Conservation (phyloP, 176 grass and related monocot genomes). For the Thalia dealbata region DNA sequence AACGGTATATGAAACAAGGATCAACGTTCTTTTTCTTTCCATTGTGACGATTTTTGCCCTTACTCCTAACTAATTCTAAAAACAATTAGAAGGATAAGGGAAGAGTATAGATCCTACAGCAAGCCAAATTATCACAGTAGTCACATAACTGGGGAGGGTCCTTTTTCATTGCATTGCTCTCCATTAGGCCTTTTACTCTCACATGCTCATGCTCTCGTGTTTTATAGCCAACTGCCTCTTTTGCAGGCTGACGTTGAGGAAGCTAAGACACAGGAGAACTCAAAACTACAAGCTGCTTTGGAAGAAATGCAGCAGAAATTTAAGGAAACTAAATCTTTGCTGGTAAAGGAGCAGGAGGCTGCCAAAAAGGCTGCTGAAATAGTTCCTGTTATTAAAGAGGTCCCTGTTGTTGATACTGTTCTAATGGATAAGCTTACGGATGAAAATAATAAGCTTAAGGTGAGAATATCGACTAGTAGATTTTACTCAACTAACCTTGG, state of each 20-base stretch:
- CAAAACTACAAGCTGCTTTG: slow-evolving; percentile 77
- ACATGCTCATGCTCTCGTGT: not conserved
- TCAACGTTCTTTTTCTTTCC: not conserved
- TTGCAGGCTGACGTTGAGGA: slow-evolving; percentile 75
- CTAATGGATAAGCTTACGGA: slow-evolving; percentile 77
- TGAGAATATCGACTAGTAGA: slow-evolving; percentile 14
- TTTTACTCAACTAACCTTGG: not conserved
- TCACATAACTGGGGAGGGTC: not conserved
- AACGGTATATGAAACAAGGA: not conserved
- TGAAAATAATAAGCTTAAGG: slow-evolving; percentile 98
- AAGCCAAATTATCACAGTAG: not conserved
- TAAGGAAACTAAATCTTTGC: slow-evolving; percentile 67
- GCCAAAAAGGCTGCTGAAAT: slow-evolving; percentile 52
- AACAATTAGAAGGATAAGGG: not conserved
- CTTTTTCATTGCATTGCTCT: not conserved
- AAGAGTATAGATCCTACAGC: not conserved
- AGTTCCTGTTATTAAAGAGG: slow-evolving; percentile 83
- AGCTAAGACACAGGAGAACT: slow-evolving; percentile 79
- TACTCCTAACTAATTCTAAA: not conserved
- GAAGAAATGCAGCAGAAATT: slow-evolving; percentile 72
- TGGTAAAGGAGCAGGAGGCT: slow-evolving; percentile 63
- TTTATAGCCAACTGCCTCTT: not conserved
- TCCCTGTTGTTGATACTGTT: slow-evolving; percentile 71
- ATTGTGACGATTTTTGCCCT: not conserved
- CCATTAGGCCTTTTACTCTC: not conserved